These are phyloP conservation scores for Neofusicoccum umdonicola DNA, from an alignment of 2,329 filamentous ascomycete species.

Conservation along the genomic window DNA sequence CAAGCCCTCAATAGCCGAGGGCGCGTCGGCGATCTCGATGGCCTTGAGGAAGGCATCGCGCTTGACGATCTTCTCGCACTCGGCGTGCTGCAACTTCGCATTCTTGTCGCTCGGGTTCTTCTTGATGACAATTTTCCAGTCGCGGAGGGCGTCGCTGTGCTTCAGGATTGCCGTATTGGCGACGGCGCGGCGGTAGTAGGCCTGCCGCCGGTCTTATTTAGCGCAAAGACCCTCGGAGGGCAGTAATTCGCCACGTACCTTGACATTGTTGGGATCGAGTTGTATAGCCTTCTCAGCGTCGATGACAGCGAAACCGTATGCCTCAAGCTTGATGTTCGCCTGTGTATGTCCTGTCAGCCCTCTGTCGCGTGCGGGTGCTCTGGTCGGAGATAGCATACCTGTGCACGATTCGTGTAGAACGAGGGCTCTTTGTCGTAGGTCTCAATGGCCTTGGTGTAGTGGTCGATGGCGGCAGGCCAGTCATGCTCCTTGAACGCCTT, in stretches of 20 bases:
- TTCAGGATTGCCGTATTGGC: slow-evolving; percentile 88
- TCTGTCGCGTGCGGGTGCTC: slow-evolving; percentile 24
- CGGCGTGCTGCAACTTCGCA: slow-evolving; percentile 83
- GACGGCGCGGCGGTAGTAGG: slow-evolving; percentile 89
- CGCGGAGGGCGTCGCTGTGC: slow-evolving; percentile 81
- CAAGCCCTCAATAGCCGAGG: slow-evolving; percentile 86
- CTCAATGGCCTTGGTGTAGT: slow-evolving; percentile 85
- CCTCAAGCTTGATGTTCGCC: slow-evolving; percentile 93
- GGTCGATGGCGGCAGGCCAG: slow-evolving; percentile 77
- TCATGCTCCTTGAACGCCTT: slow-evolving; percentile 86
- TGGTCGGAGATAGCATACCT: slow-evolving; percentile 56
- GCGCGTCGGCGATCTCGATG: slow-evolving; percentile 89
- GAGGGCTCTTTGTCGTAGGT: slow-evolving; percentile 79
- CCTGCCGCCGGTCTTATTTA: slow-evolving; percentile 50
- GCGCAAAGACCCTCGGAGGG: neutral
- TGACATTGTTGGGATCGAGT: slow-evolving; percentile 81
- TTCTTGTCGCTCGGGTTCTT: slow-evolving; percentile 86
- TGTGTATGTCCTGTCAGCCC: slow-evolving; percentile 39
- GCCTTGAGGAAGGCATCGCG: slow-evolving; percentile 90
- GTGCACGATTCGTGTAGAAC: slow-evolving; percentile 91
- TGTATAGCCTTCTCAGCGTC: slow-evolving; percentile 92
- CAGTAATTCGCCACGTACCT: slow-evolving; percentile 56
- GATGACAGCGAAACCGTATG: slow-evolving; percentile 87
- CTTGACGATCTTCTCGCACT: slow-evolving; percentile 93
- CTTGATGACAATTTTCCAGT: slow-evolving; percentile 88